These are phyloP conservation scores for Coemansia brasiliensis DNA, from an alignment of 192 early-diverging fungal species.

Conservation along the genomic window DNA sequence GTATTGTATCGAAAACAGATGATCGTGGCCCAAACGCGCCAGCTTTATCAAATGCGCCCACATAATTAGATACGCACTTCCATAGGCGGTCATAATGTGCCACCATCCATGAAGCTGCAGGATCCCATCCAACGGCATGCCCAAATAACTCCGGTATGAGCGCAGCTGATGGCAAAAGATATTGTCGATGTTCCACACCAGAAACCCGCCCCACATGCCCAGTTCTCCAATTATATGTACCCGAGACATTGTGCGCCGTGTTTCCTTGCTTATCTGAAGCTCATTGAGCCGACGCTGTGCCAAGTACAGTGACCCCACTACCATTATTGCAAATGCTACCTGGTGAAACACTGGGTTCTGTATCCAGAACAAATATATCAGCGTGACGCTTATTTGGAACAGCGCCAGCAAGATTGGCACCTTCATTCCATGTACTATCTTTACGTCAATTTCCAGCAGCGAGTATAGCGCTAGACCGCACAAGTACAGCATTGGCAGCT, in stretches of 20 bases:
- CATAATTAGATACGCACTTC: conserved; percentile 45
- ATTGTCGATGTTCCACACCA: conserved; percentile 76
- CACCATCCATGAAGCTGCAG: conserved; percentile 64
- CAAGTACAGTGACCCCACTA: conserved; percentile 20
- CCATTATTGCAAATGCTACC: conserved; percentile 43
- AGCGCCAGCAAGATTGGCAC: conserved; percentile 37
- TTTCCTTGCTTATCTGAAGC: conserved; percentile 22
- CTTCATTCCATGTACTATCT: conserved; percentile 29
- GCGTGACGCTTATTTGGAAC: conserved; percentile 51
- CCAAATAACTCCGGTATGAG: conserved; percentile 46
- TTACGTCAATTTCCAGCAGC: conserved; percentile 41
- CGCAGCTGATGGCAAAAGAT: conserved; percentile 61
- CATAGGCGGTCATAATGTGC: conserved; percentile 58
- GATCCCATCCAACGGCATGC: conserved; percentile 54
- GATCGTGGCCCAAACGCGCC: conserved; percentile 38
- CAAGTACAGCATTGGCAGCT: conserved; percentile 70
- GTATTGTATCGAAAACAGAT: conserved; percentile 34
- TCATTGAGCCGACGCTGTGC: conserved; percentile 17
- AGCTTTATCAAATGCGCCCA: conserved; percentile 47
- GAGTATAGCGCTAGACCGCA: conserved; percentile 47
- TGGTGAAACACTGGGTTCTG: conserved; percentile 69
- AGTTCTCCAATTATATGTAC: conserved; percentile 24
- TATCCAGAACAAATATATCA: conserved; percentile 59
- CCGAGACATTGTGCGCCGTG: conserved; percentile 19
- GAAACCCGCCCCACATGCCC: conserved; percentile 55